Percentiles rank a stretch among this genome's conserved stretches.
Evolutionary conservation across 2,329 filamentous ascomycete genomes (phyloP).

Genomic region (Colletotrichum filicis): DNA sequence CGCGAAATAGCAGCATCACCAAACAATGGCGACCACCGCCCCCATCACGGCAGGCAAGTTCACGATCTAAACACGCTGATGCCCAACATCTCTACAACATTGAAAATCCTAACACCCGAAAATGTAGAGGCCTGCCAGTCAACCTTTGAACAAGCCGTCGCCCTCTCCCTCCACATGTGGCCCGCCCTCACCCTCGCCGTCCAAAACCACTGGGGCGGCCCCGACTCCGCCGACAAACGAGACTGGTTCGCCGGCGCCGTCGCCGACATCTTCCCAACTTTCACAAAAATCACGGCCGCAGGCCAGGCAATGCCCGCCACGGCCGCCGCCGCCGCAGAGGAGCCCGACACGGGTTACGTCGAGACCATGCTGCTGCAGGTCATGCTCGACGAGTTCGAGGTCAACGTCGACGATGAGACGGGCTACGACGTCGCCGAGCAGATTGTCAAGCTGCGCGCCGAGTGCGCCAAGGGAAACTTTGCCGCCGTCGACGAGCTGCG

Average conservation of each 20-base stretch:
- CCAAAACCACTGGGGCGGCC: constrained; percentile 87
- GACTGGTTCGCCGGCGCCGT: constrained; percentile 96
- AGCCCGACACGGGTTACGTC: constrained; percentile 80
- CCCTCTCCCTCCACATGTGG: constrained; percentile 88
- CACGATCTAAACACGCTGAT: too few relatives aligned
- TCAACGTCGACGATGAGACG: constrained; percentile 90
- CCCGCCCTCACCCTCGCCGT: constrained; percentile 88
- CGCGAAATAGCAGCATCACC: constrained; percentile 11
- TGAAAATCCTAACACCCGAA: too few relatives aligned
- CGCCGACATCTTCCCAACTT: constrained; percentile 81
- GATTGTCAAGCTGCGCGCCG: constrained; percentile 75
- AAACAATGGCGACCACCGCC: constrained; percentile 33
- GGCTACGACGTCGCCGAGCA: constrained; percentile 77
- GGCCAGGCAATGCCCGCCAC: constrained; percentile 42
- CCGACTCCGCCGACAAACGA: constrained; percentile 85
- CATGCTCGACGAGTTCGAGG: constrained; percentile 96
- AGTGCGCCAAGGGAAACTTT: constrained; percentile 74
- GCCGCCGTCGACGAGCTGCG: constrained; percentile 73
- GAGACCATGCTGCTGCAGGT: constrained; percentile 88
- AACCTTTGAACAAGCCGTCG: constrained; percentile 87
- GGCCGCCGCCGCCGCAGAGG: constrained; percentile 45
- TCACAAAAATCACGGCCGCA: constrained; percentile 54
- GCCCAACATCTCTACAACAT: too few relatives aligned
- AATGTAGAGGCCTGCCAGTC: constrained; percentile 50
- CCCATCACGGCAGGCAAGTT: constrained; percentile 32